phyloP scores from a whole-genome alignment of 1,284 basidiomycete species.

The Trametes hirsuta region DNA sequence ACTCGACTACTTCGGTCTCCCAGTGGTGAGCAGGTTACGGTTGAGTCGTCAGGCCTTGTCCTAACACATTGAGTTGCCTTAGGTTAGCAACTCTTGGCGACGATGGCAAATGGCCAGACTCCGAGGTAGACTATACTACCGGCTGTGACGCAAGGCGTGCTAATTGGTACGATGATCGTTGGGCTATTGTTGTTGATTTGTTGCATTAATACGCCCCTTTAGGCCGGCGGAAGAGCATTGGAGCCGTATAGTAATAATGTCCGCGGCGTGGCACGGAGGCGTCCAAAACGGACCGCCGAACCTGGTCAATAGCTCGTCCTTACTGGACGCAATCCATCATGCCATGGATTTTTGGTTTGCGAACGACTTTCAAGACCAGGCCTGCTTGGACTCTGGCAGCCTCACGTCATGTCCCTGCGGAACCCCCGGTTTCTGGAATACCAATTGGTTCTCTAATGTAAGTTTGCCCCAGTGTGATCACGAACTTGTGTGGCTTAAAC shows the following conservation, averaged over 20 bases:
- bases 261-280: constrained; percentile 60
- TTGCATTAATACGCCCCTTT: background rate
- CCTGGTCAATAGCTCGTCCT: constrained; percentile 42
- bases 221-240: constrained; percentile 63
- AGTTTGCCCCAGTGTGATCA: background rate
- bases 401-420: constrained; percentile 52
- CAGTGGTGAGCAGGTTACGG: constrained; percentile 20
- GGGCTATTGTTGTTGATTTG: background rate
- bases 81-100: constrained; percentile 49
- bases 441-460: constrained; percentile 66
- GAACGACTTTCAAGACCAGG: constrained; percentile 56
- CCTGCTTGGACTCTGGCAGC: constrained; percentile 59
- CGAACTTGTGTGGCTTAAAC: background rate
- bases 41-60: background rate
- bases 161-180: constrained; percentile 49
- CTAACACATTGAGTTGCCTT: background rate
- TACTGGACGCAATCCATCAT: constrained; percentile 46
- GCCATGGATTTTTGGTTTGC: constrained; percentile 70
- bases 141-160: constrained; percentile 62
- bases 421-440: constrained; percentile 64
- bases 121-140: constrained; percentile 57
- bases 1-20: constrained; percentile 8
- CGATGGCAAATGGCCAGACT: constrained; percentile 59
- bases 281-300: constrained; percentile 38
- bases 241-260: constrained; percentile 56